Evolutionary conservation across 345 rosid species (phyloP), one percentile per base, ranked within the genome.

Genomic region (Brassica nigra): DNA sequence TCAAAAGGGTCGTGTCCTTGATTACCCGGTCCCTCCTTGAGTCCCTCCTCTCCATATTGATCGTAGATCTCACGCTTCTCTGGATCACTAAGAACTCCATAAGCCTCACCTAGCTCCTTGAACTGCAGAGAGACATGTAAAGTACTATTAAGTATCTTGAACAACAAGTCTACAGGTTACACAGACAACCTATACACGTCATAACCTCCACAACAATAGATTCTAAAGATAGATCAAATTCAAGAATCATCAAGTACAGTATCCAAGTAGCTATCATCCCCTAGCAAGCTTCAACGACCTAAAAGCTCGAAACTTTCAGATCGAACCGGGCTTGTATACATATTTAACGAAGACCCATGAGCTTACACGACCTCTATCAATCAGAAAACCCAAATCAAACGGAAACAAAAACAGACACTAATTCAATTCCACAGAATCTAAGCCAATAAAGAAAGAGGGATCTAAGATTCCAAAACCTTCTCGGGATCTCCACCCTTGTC

Each of bases 401-500:
- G 4, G 4, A 47, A 64, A 23, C 27, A 23, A 23, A 23, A 23
- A 23, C 27, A 23, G 1, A 23, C 27, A 23, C 33, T 4, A 62
- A 68, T 12, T 12, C 5, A 62, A 66, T 59, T 67, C 5, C 58
- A 68, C 2, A 62, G 49, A 71, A 71, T 64, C 71, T 36, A 27
- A 23, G 61, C 28, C 16, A 36, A 54, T 37, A 15, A 55, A 14
- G 47, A 27, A 61, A 23, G 49, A 49, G 58, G 54, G 42, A 61
- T 62, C 27, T 31, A 44, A 37, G 14, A 36, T 14, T 44, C 14
- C 14, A 49, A 65, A n/a, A 68, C 73, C 73, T 69, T 69, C 42
- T 69, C 73, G 11, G 99, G 95, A 87, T 92, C 99, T 65, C 99
- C 98, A n/a, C 98, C 97, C 84, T 94, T 94, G 57, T 94, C 97